Evolutionary conservation across 768 basidiomycete species (phyloP), one percentile per base, ranked within the genome.

Genomic region (Collybiopsis confluens): DNA sequence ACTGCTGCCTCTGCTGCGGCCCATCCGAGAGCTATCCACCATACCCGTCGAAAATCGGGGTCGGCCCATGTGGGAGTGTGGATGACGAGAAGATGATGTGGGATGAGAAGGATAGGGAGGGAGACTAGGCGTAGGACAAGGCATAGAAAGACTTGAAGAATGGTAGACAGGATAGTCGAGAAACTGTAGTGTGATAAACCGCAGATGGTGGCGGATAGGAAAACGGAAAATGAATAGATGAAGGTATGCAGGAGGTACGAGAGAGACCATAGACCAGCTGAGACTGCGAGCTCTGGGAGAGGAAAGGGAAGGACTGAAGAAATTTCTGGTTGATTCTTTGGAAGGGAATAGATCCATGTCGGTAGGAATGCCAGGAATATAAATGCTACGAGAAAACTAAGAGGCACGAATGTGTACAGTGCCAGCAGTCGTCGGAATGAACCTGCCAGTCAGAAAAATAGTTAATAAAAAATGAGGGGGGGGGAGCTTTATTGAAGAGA

Each of bases 21-120:
- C 85, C 85, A 90, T 0, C 87, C 86, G 2, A 92, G 71, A 2
- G 86, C 85, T 35, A 89, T 69, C 84, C 85, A 89, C 88, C 90
- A 91, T 3, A 87, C 80, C 27, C 80, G 75, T 20, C 68, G 64
- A 70, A 92, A 92, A 3, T 81, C 78, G 1, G 71, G 62, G 57
- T 83, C 74, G 52, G 66, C 70, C 73, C 80, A 85, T 7, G 79
- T 82, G 38, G 84, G 77, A 28, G 73, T 64, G 55, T 63, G 62
- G 26, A 62, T 60, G 61, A 73, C 70, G 56, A 74, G 68, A 30
- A 43, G 28, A 18, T 35, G 28, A 18, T 35, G 52, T 35, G 76
- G 76, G 45, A 83, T 72, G 35, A 75, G 72, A 15, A 85, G 74
- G 54, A 85, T 64, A 13, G 78, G 76, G 43, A 86, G 67, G 13